Evolutionary conservation across 2,329 filamentous ascomycete genomes (phyloP).

Genomic region (Aspergillus pseudoviridinutans): DNA sequence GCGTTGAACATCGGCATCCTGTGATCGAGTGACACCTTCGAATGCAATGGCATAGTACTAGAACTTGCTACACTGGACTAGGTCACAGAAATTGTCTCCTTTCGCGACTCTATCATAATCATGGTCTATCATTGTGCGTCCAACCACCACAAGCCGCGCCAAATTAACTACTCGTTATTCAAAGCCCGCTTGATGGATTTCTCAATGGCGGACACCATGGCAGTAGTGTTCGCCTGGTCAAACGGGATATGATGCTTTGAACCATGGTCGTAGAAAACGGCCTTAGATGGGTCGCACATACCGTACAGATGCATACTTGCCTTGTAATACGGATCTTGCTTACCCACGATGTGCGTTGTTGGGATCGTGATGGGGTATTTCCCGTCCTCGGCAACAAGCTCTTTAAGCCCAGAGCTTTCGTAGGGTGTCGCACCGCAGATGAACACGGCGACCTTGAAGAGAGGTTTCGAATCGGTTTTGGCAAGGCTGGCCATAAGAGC

Average conservation of each 20-base stretch:
- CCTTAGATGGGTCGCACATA: conserved; percentile 31
- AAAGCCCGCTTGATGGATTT: conserved; percentile 21
- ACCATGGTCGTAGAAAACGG: conserved; percentile 35
- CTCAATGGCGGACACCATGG: conserved; percentile 24
- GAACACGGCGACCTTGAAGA: conserved; percentile 30
- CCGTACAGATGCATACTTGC: conserved; percentile 27
- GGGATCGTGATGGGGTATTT: conserved; percentile 29
- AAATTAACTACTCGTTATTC: conserved; percentile 4
- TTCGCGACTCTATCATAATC: not conserved
- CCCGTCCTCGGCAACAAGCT: conserved; percentile 10
- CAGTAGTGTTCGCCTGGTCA: conserved; percentile 26
- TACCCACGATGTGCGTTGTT: conserved; percentile 38
- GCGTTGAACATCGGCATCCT: not conserved
- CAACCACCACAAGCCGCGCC: not conserved
- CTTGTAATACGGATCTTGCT: conserved; percentile 30
- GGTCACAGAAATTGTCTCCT: not conserved
- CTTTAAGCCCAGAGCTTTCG: conserved; percentile 18
- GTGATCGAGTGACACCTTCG: not conserved
- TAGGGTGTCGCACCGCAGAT: conserved; percentile 26
- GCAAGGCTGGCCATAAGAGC: conserved; percentile 22
- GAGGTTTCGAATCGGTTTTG: conserved; percentile 18
- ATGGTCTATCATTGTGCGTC: not conserved
- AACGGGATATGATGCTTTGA: conserved; percentile 32
- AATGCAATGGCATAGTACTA: not conserved
- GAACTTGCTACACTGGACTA: not conserved